A percentile compares a stretch with the other conserved stretches of the same genome.
These are phyloP conservation scores for Colletotrichum camelliae DNA, from an alignment of 2,329 filamentous ascomycete genomes.

Conservation along the genomic window DNA sequence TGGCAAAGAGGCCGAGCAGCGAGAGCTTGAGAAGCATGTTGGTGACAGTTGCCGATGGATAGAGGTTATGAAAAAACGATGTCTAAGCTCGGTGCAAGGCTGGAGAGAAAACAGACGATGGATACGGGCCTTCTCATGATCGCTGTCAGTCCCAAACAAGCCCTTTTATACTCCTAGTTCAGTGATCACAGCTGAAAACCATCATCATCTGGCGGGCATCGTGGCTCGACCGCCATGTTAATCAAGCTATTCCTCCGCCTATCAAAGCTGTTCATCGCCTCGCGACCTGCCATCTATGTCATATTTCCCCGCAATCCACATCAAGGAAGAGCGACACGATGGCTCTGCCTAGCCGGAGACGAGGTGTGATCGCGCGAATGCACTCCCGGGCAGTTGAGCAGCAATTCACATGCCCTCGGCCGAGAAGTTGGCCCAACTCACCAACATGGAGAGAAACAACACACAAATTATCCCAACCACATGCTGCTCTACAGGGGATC, in stretches of 20 bases:
- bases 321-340: background rate
- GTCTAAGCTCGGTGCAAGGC: background rate
- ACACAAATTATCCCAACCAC: background rate
- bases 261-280: background rate
- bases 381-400: background rate
- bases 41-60: background rate
- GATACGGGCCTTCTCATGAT: background rate
- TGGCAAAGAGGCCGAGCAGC: conserved; percentile 17
- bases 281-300: background rate
- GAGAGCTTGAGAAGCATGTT: conserved; percentile 18
- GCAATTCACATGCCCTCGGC: conserved; percentile 5
- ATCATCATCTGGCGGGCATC: background rate
- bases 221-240: background rate
- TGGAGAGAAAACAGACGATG: background rate
- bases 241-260: background rate
- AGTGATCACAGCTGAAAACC: background rate
- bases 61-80: background rate
- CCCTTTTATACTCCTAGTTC: background rate
- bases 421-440: background rate
- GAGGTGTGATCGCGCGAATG: conserved; percentile 1
- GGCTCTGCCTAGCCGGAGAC: background rate
- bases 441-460: background rate
- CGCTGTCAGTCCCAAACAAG: no score
- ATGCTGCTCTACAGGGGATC: background rate
- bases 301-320: background rate